A percentile compares a stretch with the other conserved stretches of the same genome.
Conservation (phyloP, 768 basidiomycete species). For the Xanthoconium stramineum region DNA sequence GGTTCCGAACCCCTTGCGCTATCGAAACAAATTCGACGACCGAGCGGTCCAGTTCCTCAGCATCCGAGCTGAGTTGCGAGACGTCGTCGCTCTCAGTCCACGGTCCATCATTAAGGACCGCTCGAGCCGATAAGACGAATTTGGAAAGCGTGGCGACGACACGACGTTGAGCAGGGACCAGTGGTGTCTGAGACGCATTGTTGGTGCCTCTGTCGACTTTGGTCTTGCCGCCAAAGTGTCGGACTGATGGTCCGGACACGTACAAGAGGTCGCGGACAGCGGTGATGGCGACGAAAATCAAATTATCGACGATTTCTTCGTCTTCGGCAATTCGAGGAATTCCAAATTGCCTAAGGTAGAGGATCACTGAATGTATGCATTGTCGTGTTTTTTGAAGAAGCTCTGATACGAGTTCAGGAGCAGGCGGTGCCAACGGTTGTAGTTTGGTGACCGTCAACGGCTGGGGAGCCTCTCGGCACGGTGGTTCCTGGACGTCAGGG, state of each 20-base stretch:
- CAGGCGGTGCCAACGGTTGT: constrained; percentile 47
- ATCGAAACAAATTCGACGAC: constrained; percentile 64
- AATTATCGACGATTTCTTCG: constrained; percentile 54
- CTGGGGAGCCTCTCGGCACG: not conserved
- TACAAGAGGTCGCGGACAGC: constrained; percentile 72
- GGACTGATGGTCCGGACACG: constrained; percentile 52
- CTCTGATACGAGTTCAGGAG: constrained; percentile 57
- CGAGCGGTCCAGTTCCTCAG: constrained; percentile 68
- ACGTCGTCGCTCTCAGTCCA: constrained; percentile 23
- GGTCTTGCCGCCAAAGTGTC: constrained; percentile 49
- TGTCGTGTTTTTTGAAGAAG: constrained; percentile 54
- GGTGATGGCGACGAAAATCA: constrained; percentile 57
- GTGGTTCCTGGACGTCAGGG: constrained; percentile 2
- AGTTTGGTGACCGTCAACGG: constrained; percentile 33
- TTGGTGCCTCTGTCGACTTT: constrained; percentile 26
- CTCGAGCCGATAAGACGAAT: constrained; percentile 81
- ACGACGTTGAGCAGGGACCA: constrained; percentile 77
- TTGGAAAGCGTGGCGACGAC: constrained; percentile 86
- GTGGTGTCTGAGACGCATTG: constrained; percentile 47
- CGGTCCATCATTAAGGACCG: constrained; percentile 51
- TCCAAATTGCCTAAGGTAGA: constrained; percentile 51
- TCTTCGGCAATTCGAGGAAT: constrained; percentile 48
- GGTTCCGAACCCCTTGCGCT: constrained; percentile 43
- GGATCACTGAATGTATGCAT: constrained; percentile 59
- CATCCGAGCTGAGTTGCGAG: constrained; percentile 62